Evolutionary conservation across 1,284 basidiomycete species (phyloP), one percentile per base, ranked within the genome.

Genomic region (Sporisorium exsertum): DNA sequence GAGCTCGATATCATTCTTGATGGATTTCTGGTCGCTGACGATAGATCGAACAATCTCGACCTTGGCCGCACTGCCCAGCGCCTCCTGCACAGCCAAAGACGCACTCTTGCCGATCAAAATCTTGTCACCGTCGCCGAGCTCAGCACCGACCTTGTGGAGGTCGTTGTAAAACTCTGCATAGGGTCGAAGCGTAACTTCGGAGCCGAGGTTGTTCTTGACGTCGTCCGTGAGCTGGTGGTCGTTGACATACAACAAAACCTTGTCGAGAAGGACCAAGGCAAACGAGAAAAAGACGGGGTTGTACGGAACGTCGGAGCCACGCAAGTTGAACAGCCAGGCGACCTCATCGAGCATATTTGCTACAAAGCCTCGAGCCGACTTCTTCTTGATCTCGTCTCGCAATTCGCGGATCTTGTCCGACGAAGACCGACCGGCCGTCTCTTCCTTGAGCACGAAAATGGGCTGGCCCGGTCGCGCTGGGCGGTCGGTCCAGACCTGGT

Each of bases 211-310:
- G 5, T 86, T 79, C 51, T 87, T 87, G 4, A 91, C 90, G 1
- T 87, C 87, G 24, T 89, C 87, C 27, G 89, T 88, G 15, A 95
- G 85, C 74, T 93, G 91, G 2, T 37, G 33, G 10, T 88, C 87
- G 67, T 95, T 88, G 61, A 94, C 87, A 85, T 96, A 98, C 1
- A 98, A 87, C 5, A 90, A 87, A 0, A 90, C 90, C 27, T 64
- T 57, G 52, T 92, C 88, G 15, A 87, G 86, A 2, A 92, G 92
- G 32, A 98, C 88, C 40, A 96, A 88, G 2, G 94, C 93, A 84
- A 95, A 97, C 0, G 93, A 91, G 83, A 97, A 97, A 88, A 99
- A 98, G 24, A 99, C 95, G 58, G 91, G 83, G 83, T 97, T 98
- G 87, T 90, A 98, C 42, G 92, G 91, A 71, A 98, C 96, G 85